Conservation (phyloP, 2,329 filamentous ascomycete species). For the Leptographium wingfieldii region DNA sequence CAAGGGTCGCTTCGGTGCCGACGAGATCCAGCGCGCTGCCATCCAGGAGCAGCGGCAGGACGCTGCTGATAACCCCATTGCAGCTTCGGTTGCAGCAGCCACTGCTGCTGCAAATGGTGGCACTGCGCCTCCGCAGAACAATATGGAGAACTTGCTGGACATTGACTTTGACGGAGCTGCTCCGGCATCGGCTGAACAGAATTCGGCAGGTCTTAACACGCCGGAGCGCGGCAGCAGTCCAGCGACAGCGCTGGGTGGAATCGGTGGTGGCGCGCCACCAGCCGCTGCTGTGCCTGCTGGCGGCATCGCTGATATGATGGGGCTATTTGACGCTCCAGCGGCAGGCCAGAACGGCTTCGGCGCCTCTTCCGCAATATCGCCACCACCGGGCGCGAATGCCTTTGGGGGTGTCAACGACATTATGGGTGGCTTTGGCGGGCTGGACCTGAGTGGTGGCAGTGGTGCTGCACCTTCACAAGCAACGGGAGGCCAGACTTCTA, state of each 20-base stretch:
- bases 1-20: constrained; percentile 84
- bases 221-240: constrained; percentile 59
- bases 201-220: constrained; percentile 38
- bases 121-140: constrained; percentile 47
- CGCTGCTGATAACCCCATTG: constrained; percentile 85
- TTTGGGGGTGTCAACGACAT: constrained; percentile 68
- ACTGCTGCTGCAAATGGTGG: constrained; percentile 28
- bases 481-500: constrained; percentile 45
- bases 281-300: constrained; percentile 23
- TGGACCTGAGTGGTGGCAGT: constrained; percentile 58
- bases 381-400: constrained; percentile 13
- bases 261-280: constrained; percentile 22
- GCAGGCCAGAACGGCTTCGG: constrained; percentile 22
- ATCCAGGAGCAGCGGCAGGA: constrained; percentile 95
- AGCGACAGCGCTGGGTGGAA: constrained; percentile 14
- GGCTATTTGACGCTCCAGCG: constrained; percentile 55
- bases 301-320: constrained; percentile 52
- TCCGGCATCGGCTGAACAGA: constrained; percentile 66
- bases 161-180: constrained; percentile 61
- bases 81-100: constrained; percentile 63
- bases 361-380: constrained; percentile 8
- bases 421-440: constrained; percentile 74
- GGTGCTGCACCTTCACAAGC: constrained; percentile 46
- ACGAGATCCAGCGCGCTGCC: constrained; percentile 86
- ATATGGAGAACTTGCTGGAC: constrained; percentile 88